Evolutionary conservation across 2,329 filamentous ascomycete genomes (phyloP).

Genomic region (Rhinocladiella mackenziei): DNA sequence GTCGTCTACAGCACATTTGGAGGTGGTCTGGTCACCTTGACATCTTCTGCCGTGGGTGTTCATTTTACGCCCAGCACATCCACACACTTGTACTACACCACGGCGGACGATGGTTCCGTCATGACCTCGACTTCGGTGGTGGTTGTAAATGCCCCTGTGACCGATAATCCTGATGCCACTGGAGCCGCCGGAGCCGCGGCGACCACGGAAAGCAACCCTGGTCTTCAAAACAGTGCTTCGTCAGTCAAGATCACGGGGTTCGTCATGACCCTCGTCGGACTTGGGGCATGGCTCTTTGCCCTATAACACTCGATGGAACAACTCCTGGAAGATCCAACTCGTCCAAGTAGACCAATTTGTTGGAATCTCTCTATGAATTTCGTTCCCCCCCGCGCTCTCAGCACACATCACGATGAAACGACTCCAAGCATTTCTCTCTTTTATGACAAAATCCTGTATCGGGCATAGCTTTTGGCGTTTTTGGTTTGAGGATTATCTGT

Average conservation of each 20-base stretch:
- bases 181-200: slow-evolving; percentile 23
- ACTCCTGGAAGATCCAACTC: too few species aligned
- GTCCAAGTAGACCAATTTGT: neutral
- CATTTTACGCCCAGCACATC: slow-evolving; percentile 36
- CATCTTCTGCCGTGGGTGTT: slow-evolving; percentile 26
- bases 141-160: slow-evolving; percentile 38
- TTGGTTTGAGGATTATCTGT: slow-evolving; percentile 1
- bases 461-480: slow-evolving; percentile 25
- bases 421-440: slow-evolving; percentile 28
- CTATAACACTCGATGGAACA: too few species aligned
- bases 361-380: slow-evolving; percentile 6
- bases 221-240: slow-evolving; percentile 40
- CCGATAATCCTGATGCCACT: slow-evolving; percentile 29
- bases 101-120: slow-evolving; percentile 40
- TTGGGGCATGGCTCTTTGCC: slow-evolving; percentile 17
- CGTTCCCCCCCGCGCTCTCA: neutral
- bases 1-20: slow-evolving; percentile 33
- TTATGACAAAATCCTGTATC: slow-evolving; percentile 23
- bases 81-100: slow-evolving; percentile 41
- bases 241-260: slow-evolving; percentile 28
- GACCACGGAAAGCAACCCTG: slow-evolving; percentile 33
- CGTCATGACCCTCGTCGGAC: slow-evolving; percentile 6
- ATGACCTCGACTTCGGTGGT: slow-evolving; percentile 45
- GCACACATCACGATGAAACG: slow-evolving; percentile 24
- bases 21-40: slow-evolving; percentile 31